Base-by-base conservation (phyloP, 164 flowering plant species). In the Magnolia changhungtana region DNA sequence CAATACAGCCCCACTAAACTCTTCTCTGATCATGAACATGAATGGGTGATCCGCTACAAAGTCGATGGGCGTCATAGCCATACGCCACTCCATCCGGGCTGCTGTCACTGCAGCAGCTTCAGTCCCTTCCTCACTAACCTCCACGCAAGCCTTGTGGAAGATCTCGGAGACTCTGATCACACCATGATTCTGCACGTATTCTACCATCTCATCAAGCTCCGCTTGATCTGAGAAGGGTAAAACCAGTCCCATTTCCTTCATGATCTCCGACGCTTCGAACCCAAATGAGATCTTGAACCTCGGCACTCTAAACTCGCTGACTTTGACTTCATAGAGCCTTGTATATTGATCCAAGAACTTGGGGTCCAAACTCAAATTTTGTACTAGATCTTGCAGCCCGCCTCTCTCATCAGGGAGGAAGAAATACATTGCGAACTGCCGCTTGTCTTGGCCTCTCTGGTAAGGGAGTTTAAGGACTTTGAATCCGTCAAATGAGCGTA, bases 391-490 rank as follows among this genome's bases (percentile, higher is more conserved):
- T 1, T 1, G 20, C 7, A 80, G 65, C 49, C 86, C 84, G 49
- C 80, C 80, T 9, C 14, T 55, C 50, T 72, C 29, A 50, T 78
- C 24, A 11, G 84, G 86, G 3, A 84, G 84, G 27, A 81, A 59
- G 24, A 84, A 50, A 14, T 73, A 75, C 86, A 84, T 84, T 66
- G 84, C 66, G 3, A 82, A 76, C 7, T 31, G 58, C 14, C 70
- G 61, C 0, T 7, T 31, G 58, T 69, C 58, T 2, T 69, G 1
- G 23, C 75, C 72, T 1, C 45, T 67, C 45, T 77, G 19, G 76
- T 82, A 80, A 20, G 84, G 83, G 14, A 82, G 67, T 67, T 65
- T 50, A 10, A 80, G 76, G 29, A 81, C 73, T 71, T 66, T 79
- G 77, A 74, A 78, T 4, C 63, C 79, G 2, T 71, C 69, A 24